Evolutionary conservation across 495 filamentous ascomycete species (phyloP), one percentile per base, ranked within the genome.

Genomic region (Melanomma pulvis-pyrius): DNA sequence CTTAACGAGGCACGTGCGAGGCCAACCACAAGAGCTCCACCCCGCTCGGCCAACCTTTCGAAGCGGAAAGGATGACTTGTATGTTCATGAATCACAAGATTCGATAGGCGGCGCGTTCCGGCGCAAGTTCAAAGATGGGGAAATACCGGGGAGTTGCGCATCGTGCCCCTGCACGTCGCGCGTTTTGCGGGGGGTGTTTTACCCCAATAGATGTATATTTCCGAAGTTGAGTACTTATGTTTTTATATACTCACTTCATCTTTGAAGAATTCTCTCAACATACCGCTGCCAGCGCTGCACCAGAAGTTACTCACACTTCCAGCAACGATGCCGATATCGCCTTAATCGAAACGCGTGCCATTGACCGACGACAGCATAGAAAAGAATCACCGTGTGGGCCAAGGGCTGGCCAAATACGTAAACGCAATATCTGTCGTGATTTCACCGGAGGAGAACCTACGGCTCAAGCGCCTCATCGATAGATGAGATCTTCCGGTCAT

Each of bases 361-460:
- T 79, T 76, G 11, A 36, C 36, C 48, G 74, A 75, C 29, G 61
- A 74, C 21, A 75, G 71, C 30, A 66, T 80, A 34, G 73, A 79
- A 59, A 83, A 86, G 26, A 79, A 85, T 17, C 76, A 78, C 24
- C 83, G 81, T 66, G 78, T 90, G 19, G 88, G 90, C 73, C 77
- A 79, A 50, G 88, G 90, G 70, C 74, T 91, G 28, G 84, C 83
- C 65, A 83, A 86, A 71, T 90, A 90, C 70, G 82, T 82, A 22
- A 77, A 79, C 30, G 79, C 76, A 5, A 80, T 73, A 0, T 71
- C 68, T 4, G 74, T 88, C 30, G 75, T 82, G 1, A 83, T 91
- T 61, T 79, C 82, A 12, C 75, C 80, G 19, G 82, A 77, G 34
- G 84, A 85, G 29, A 83, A 83, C 66, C 79, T 74, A 36, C 79